A percentile compares a stretch with the other conserved stretches of the same genome.
Conservation (phyloP, 2,329 filamentous ascomycete species). For the Talaromyces sp. region DNA sequence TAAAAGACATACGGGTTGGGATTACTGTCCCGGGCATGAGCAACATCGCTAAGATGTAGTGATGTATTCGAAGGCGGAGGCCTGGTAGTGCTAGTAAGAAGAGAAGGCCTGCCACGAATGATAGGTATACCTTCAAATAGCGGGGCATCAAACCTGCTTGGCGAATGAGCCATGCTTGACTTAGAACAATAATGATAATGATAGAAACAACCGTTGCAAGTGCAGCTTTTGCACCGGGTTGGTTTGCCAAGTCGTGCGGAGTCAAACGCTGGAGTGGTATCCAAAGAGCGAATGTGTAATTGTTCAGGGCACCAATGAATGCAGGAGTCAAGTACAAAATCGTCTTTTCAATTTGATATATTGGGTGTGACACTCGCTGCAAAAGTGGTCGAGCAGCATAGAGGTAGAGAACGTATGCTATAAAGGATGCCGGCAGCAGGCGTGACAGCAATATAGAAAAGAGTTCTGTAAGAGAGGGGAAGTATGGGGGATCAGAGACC, state of each 20-base stretch:
- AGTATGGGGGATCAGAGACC: constrained; percentile 77
- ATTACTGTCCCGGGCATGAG: constrained; percentile 84
- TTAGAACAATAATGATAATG: constrained; percentile 64
- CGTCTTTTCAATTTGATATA: constrained; percentile 76
- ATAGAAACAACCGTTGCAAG: constrained; percentile 72
- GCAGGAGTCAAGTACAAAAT: constrained; percentile 84
- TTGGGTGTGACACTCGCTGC: constrained; percentile 58
- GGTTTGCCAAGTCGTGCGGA: constrained; percentile 78
- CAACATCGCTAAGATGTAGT: constrained; percentile 86
- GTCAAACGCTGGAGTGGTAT: constrained; percentile 94
- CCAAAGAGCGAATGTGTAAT: constrained; percentile 83
- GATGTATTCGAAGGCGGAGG: constrained; percentile 83
- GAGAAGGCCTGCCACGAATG: constrained; percentile 65
- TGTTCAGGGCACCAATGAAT: constrained; percentile 88
- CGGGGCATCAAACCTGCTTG: constrained; percentile 75
- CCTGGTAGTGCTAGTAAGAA: constrained; percentile 69
- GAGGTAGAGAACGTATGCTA: constrained; percentile 81
- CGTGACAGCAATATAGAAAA: constrained; percentile 76
- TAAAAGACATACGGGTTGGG: constrained; percentile 76
- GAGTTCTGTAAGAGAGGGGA: constrained; percentile 64
- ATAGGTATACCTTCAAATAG: constrained; percentile 73
- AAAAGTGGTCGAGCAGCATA: constrained; percentile 75
- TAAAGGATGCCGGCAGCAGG: constrained; percentile 82
- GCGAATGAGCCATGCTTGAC: constrained; percentile 81
- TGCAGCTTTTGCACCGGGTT: constrained; percentile 83